These are phyloP conservation scores for Wickerhamiella parazyma DNA, from an alignment of 805 yeast species.

Conservation along the genomic window DNA sequence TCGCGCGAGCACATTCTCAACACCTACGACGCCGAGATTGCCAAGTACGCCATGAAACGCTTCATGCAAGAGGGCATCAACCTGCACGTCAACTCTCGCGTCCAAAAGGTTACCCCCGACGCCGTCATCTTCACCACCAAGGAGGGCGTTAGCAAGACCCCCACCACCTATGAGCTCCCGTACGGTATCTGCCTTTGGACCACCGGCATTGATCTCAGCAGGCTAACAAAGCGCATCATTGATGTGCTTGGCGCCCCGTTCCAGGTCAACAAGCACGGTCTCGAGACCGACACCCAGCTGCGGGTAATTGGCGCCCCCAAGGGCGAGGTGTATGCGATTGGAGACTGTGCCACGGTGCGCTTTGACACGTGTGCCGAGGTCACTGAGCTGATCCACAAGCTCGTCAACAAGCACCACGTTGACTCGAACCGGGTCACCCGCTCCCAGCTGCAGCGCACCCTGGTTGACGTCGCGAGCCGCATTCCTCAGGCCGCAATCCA, in stretches of 20 bases:
- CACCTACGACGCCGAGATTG: conserved; percentile 52
- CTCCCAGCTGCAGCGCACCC: conserved; percentile 12
- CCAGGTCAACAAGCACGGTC: conserved; percentile 57
- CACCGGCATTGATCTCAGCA: conserved; percentile 59
- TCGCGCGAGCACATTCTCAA: conserved; percentile 54
- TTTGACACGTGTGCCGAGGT: conserved; percentile 46
- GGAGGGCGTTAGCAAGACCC: conserved; percentile 32
- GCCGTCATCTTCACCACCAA: conserved; percentile 45
- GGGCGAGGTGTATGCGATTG: conserved; percentile 59
- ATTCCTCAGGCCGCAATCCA: conserved; percentile 20
- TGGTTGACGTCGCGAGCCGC: conserved; percentile 13
- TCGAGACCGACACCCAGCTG: conserved; percentile 61
- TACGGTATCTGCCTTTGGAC: conserved; percentile 65
- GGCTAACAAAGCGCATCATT: conserved; percentile 44
- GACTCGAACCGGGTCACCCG: conserved; percentile 17
- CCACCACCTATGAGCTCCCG: conserved; percentile 35
- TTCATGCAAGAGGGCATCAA: conserved; percentile 51
- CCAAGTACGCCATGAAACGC: conserved; percentile 50
- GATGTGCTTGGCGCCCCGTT: conserved; percentile 29
- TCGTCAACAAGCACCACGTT: conserved; percentile 32
- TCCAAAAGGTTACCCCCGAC: conserved; percentile 41
- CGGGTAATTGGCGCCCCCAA: conserved; percentile 54
- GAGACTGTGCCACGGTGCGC: conserved; percentile 57
- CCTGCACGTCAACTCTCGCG: conserved; percentile 51
- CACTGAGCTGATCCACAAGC: conserved; percentile 33